Percentiles rank a stretch among this genome's conserved stretches.
Conservation (phyloP, 805 yeast species). For the Wickerhamiella nectarea region DNA sequence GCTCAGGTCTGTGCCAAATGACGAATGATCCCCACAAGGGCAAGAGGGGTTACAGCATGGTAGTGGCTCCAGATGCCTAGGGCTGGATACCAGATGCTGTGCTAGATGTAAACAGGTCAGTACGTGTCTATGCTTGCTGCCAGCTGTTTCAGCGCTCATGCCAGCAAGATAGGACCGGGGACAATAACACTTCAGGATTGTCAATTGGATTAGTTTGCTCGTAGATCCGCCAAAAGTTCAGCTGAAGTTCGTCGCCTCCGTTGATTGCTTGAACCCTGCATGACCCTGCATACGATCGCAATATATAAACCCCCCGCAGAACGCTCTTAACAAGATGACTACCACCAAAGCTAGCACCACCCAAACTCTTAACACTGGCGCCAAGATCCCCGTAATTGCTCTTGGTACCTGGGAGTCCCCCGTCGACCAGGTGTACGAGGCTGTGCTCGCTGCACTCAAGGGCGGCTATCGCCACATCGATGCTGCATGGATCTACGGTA, state of each 20-base stretch:
- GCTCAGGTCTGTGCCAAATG: too few relatives aligned
- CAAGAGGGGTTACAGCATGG: too few relatives aligned
- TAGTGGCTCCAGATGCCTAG: too few relatives aligned
- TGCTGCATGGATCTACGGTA: constrained; percentile 56
- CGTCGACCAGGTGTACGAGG: constrained; percentile 33
- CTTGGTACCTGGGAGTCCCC: constrained; percentile 50
- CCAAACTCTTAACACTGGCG: constrained; percentile 41
- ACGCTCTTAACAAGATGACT: not conserved
- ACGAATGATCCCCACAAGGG: too few relatives aligned
- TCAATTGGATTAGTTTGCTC: too few relatives aligned
- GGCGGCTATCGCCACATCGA: constrained; percentile 63
- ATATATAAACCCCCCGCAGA: not conserved
- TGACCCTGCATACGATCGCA: not conserved
- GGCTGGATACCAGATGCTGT: too few relatives aligned
- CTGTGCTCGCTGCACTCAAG: constrained; percentile 47
- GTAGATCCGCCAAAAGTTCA: too few relatives aligned
- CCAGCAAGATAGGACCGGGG: too few relatives aligned
- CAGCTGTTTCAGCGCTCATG: too few relatives aligned
- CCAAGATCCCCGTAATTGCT: constrained; percentile 50
- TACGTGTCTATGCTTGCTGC: too few relatives aligned
- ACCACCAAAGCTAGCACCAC: not conserved
- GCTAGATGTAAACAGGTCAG: too few relatives aligned
- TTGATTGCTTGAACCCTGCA: not conserved
- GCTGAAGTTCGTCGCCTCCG: not conserved
- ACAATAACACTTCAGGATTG: too few relatives aligned